Conservation (phyloP, 352 stramenopile genomes). For the Phytopythium vexans region DNA sequence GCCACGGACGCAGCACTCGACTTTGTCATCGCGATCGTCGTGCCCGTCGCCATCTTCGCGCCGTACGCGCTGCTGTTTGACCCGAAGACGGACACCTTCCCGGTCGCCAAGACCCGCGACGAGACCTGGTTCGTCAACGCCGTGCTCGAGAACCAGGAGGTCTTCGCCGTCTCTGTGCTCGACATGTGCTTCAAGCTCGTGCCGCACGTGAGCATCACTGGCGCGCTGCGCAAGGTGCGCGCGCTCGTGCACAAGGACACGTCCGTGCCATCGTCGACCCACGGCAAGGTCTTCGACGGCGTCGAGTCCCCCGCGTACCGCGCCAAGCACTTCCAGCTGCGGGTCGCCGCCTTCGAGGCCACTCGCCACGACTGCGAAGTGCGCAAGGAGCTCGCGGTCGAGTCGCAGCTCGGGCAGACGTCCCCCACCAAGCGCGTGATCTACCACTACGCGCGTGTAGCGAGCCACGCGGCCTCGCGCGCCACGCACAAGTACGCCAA, state of each 20-base stretch:
- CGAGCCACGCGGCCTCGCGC: neutral
- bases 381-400: neutral
- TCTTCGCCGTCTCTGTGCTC: neutral
- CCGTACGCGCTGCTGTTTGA: conserved; percentile 15
- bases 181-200: conserved; percentile 5
- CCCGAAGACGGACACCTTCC: neutral
- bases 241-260: conserved; percentile 6
- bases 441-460: neutral
- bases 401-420: neutral
- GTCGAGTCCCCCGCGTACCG: neutral
- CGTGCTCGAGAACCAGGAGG: conserved; percentile 4
- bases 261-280: neutral
- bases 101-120: neutral
- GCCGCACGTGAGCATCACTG: conserved; percentile 5
- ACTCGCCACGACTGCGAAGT: neutral
- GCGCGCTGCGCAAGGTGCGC: conserved; percentile 1
- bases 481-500: conserved; percentile 2
- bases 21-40: conserved; percentile 14
- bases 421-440: too few relatives aligned
- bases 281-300: neutral
- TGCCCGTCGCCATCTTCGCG: conserved; percentile 12
- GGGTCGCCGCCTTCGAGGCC: neutral
- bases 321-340: neutral
- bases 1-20: conserved; percentile 10
- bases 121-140: conserved; percentile 3